phyloP scores from a whole-genome alignment of 1,139 yeast species.

The Yamadazyma dendronema region DNA sequence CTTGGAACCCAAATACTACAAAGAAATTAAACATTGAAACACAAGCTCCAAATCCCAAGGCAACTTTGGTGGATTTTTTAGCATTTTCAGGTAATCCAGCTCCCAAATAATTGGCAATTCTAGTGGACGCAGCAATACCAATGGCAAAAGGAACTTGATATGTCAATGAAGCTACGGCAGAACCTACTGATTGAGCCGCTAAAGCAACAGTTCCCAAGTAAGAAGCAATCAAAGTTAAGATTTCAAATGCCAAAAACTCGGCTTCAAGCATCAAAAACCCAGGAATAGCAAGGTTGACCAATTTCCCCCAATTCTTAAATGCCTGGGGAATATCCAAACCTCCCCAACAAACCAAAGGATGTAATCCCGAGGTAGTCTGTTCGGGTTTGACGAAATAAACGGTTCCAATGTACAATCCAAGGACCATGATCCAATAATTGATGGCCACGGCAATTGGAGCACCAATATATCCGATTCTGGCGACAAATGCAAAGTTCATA shows the following conservation, averaged over 20 bases:
- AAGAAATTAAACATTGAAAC: slow-evolving; percentile 43
- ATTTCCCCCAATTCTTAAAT: slow-evolving; percentile 46
- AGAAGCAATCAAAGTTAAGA: slow-evolving; percentile 53
- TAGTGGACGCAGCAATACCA: slow-evolving; percentile 58
- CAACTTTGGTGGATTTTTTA: slow-evolving; percentile 42
- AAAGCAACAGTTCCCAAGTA: slow-evolving; percentile 53
- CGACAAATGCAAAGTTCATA: slow-evolving; percentile 44
- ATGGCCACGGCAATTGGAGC: slow-evolving; percentile 60
- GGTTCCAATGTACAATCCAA: slow-evolving; percentile 43
- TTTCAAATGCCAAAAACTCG: slow-evolving; percentile 57
- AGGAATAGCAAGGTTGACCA: slow-evolving; percentile 52
- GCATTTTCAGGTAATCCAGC: slow-evolving; percentile 52
- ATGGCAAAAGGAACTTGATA: slow-evolving; percentile 59
- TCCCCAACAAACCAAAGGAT: slow-evolving; percentile 47
- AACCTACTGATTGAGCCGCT: slow-evolving; percentile 59
- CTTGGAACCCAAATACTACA: slow-evolving; percentile 37
- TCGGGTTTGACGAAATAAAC: slow-evolving; percentile 35
- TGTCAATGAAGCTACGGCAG: slow-evolving; percentile 53
- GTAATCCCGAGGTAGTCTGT: slow-evolving; percentile 39
- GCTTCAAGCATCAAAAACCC: slow-evolving; percentile 60
- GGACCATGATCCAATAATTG: slow-evolving; percentile 56
- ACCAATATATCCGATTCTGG: slow-evolving; percentile 44
- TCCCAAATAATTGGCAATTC: slow-evolving; percentile 59
- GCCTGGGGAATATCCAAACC: slow-evolving; percentile 28
- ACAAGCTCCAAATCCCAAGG: slow-evolving; percentile 42